Evolutionary conservation across 345 rosid species (phyloP), one percentile per base, ranked within the genome.

Genomic region (Citrus hindsii): DNA sequence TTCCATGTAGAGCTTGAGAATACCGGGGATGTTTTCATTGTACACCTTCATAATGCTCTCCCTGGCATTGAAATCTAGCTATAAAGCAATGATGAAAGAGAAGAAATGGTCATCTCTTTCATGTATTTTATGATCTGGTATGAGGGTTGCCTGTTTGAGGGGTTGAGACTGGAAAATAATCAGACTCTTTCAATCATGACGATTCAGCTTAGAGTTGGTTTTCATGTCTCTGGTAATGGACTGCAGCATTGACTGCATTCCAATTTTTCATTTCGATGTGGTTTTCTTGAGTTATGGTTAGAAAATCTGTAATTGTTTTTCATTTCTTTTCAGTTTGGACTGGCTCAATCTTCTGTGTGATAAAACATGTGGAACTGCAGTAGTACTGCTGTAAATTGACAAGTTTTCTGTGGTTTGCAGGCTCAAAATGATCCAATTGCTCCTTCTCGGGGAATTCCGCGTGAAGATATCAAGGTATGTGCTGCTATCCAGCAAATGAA

Each of bases 361-460:
- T 12, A 22, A 30, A 59, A 40, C 58, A 69, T 71, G 42, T 46
- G 19, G n/a, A 6, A 61, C 16, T 14, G 14, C 69, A n/a, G 30
- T 21, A 19, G 27, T 3, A 22, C 37, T 6, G 32, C 69, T 25
- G 46, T 27, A 63, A 24, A 37, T 71, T 81, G 2, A 38, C 53
- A 30, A 16, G 59, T 48, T 65, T 38, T 72, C 42, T 37, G 24
- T 76, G 74, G 70, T 84, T 82, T 81, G 85, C 89, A 93, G 97
- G 98, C 93, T 65, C 89, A 86, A 67, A 95, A 91, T 84, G 99
- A 95, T 76, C 98, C 96, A 22, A 93, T 93, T 81, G 98, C 99
- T 77, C 97, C 99, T 33, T 83, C 89, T 35, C 82, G 97, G 77
- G 98, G 88, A 75, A 95, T 92, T 82, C 98, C 97, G 58, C 88